A percentile compares a stretch with the other conserved stretches of the same genome.
phyloP scores from a whole-genome alignment of 495 filamentous ascomycete genomes.

The Penicillium subrubescens region DNA sequence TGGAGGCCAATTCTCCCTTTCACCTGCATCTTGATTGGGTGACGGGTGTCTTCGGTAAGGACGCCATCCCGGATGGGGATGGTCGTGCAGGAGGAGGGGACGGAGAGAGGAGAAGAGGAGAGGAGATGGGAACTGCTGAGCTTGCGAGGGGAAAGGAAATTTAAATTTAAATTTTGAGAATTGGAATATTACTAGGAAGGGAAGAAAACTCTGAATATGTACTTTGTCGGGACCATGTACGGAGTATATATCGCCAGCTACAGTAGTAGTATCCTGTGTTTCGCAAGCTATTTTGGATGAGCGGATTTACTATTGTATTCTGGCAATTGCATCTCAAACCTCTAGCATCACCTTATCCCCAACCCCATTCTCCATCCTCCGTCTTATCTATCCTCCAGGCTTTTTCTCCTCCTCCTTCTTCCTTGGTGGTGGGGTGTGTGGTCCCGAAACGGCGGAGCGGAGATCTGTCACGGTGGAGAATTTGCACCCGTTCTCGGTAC shows the following conservation, averaged over 20 bases:
- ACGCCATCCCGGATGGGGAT: conserved; percentile 28
- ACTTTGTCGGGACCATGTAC: too few species aligned
- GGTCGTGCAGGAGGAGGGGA: conserved; percentile 24
- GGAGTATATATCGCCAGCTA: too few species aligned
- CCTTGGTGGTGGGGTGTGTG: not conserved
- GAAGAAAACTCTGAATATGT: conserved; percentile 9
- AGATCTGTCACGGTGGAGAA: conserved; percentile 6
- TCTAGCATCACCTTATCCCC: not conserved
- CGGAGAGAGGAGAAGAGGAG: not conserved
- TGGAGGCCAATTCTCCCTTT: conserved; percentile 16
- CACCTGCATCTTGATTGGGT: conserved; percentile 22
- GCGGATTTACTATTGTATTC: not conserved
- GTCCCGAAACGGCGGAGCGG: conserved; percentile 18
- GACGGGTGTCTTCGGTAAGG: conserved; percentile 12
- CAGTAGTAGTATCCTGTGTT: too few species aligned
- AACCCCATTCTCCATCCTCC: not conserved
- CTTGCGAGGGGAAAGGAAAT: not conserved
- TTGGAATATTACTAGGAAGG: not conserved
- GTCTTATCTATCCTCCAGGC: not conserved
- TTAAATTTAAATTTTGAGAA: too few species aligned
- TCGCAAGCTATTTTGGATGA: not conserved
- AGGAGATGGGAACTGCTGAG: not conserved
- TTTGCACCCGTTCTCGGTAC: not conserved
- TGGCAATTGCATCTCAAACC: not conserved
- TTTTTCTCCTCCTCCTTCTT: not conserved